Evolutionary conservation across 768 basidiomycete species (phyloP).

Genomic region (Hygrocybe coccinea): DNA sequence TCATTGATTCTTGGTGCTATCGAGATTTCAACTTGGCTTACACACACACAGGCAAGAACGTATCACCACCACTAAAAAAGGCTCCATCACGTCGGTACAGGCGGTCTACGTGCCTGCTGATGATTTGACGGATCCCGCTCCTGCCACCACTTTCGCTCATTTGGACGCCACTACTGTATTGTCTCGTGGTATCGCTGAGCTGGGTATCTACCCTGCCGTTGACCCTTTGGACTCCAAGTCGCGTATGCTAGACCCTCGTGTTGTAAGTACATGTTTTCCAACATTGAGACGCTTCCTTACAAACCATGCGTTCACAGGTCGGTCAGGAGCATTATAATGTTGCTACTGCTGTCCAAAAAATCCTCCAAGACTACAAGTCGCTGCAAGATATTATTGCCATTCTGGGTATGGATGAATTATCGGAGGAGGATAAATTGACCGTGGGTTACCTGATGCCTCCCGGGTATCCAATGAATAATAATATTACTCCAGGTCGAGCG

Average conservation of each 20-base stretch:
- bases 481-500: constrained; percentile 72
- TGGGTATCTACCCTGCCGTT: constrained; percentile 99
- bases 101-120: constrained; percentile 99
- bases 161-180: constrained; percentile 99
- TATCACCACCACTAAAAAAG: constrained; percentile 99
- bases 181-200: constrained; percentile 97
- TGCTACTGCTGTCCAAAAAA: constrained; percentile 96
- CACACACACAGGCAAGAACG: constrained; percentile 79
- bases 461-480: not conserved
- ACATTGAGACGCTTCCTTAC: constrained; percentile 1
- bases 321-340: constrained; percentile 93
- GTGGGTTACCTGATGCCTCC: constrained; percentile 41
- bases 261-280: constrained; percentile 50
- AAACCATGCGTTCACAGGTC: constrained; percentile 40
- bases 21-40: not conserved
- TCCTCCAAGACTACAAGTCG: constrained; percentile 94
- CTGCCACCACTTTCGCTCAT: constrained; percentile 99
- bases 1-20: not conserved
- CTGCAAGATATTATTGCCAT: constrained; percentile 99
- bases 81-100: constrained; percentile 99
- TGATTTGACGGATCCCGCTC: constrained; percentile 99
- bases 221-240: constrained; percentile 99
- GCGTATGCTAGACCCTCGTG: constrained; percentile 99
- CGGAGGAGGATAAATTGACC: constrained; percentile 98
- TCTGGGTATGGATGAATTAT: constrained; percentile 99